phyloP scores from a whole-genome alignment of 1,284 basidiomycete species.

The Papiliotrema laurentii region DNA sequence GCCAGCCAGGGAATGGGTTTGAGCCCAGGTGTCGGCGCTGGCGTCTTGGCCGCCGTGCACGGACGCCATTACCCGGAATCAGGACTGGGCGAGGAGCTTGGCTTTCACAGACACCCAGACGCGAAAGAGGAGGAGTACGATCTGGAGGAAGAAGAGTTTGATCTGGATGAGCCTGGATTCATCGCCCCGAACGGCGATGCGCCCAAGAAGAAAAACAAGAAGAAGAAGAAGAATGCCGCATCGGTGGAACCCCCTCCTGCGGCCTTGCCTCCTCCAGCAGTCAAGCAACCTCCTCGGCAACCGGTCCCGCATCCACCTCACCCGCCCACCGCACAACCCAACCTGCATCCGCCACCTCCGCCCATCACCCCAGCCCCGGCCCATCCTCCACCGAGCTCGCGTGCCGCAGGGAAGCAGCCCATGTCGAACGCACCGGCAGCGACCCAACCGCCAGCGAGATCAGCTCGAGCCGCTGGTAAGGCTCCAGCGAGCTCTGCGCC shows the following conservation, averaged over 20 bases:
- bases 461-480: conserved; percentile 50
- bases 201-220: conserved; percentile 53
- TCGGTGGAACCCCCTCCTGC: conserved; percentile 37
- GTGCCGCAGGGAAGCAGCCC: conserved; percentile 71
- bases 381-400: conserved; percentile 57
- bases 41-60: conserved; percentile 29
- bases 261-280: conserved; percentile 38
- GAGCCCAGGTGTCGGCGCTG: conserved; percentile 39
- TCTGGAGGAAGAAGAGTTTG: conserved; percentile 46
- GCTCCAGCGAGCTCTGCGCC: conserved; percentile 53
- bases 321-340: conserved; percentile 19
- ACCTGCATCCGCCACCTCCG: conserved; percentile 35
- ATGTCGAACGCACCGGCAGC: conserved; percentile 55
- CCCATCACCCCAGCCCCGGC: conserved; percentile 42
- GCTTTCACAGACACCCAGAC: conserved; percentile 52
- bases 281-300: conserved; percentile 24
- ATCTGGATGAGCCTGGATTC: conserved; percentile 30
- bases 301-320: conserved; percentile 20
- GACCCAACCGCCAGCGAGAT: conserved; percentile 46
- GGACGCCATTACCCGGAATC: conserved; percentile 28
- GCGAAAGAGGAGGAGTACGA: conserved; percentile 52
- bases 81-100: conserved; percentile 51
- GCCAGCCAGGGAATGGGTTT: conserved; percentile 54
- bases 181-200: conserved; percentile 37
- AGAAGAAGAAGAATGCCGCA: conserved; percentile 53